Base-by-base conservation (phyloP, 768 basidiomycete genomes). In the Pisolithus marmoratus region DNA sequence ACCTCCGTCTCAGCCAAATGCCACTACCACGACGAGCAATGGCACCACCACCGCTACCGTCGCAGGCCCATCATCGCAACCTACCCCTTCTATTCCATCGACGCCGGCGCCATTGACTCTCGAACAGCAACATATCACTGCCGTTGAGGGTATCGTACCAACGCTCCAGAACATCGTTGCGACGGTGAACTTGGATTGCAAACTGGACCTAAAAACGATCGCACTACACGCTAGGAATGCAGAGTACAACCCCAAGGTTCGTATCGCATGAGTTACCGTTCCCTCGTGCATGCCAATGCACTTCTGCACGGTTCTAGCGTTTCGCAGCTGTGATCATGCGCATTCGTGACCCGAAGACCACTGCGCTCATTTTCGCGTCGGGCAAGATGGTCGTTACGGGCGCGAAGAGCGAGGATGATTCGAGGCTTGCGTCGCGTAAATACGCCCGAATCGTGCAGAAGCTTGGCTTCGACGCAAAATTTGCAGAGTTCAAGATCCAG, bases 321-420 rank as follows among this genome's bases (percentile, higher is more conserved):
- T 99, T 99, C 77, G 96, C 95, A 61, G 96, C 96, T 54, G 96
- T 98, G 60, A 98, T 99, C 74, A 99, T 99, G 96, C 92, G 96
- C 71, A 98, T 99, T 66, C 94, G 96, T 60, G 96, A 98, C 62
- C 96, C 96, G 47, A 99, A 99, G 79, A 99, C 96, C 54, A 99
- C 96, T 48, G 96, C 95, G 22, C 84, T 99, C 60, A 98, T 99
- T 71, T 99, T 99, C 71, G 96, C 96, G 31, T 95, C 93, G 52
- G 96, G 96, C 66, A 99, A 98, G 82, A 98, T 99, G 91, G 96
- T 99, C 69, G 95, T 98, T 53, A 98, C 96, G 38, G 96, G 96
- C 67, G 96, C 96, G 45, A 99, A 98, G 79, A 93, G 90, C 29
- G 95, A 98, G 72, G 95, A 98, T 70, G 94, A 99, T 65, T 94